Evolutionary conservation across 2,329 filamentous ascomycete genomes (phyloP).

Genomic region (Knufia fluminis): DNA sequence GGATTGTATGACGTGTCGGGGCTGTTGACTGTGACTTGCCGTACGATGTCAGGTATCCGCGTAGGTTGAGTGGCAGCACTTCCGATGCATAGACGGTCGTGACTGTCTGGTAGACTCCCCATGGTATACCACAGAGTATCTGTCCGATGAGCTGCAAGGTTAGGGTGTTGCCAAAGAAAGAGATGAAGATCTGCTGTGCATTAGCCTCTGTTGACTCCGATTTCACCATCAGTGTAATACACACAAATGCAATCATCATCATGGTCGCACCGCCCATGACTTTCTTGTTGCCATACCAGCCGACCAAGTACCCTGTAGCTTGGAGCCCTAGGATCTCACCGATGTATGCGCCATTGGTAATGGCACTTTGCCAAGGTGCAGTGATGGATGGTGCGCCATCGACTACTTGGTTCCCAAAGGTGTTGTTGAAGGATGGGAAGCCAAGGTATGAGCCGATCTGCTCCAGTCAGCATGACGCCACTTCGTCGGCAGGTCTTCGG

Average conservation of each 20-base stretch:
- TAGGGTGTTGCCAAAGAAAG: constrained; percentile 41
- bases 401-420: constrained; percentile 23
- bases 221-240: no score
- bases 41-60: constrained; percentile 50
- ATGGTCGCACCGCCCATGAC: constrained; percentile 37
- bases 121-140: constrained; percentile 38
- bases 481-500: no score
- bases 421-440: constrained; percentile 13
- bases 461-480: no score
- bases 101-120: constrained; percentile 30
- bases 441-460: no score
- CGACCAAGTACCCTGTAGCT: constrained; percentile 26
- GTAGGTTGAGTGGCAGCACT: constrained; percentile 50
- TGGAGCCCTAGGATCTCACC: constrained; percentile 26
- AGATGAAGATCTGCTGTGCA: constrained; percentile 34
- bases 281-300: constrained; percentile 34
- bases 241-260: no score
- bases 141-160: constrained; percentile 38
- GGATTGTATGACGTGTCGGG: background rate
- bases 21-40: background rate
- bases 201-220: no score
- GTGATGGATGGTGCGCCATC: constrained; percentile 23
- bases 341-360: constrained; percentile 24
- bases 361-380: constrained; percentile 27
- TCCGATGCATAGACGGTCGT: constrained; percentile 59